Base-by-base conservation (phyloP, 352 stramenopile genomes). In the Globisporangium paddicum region DNA sequence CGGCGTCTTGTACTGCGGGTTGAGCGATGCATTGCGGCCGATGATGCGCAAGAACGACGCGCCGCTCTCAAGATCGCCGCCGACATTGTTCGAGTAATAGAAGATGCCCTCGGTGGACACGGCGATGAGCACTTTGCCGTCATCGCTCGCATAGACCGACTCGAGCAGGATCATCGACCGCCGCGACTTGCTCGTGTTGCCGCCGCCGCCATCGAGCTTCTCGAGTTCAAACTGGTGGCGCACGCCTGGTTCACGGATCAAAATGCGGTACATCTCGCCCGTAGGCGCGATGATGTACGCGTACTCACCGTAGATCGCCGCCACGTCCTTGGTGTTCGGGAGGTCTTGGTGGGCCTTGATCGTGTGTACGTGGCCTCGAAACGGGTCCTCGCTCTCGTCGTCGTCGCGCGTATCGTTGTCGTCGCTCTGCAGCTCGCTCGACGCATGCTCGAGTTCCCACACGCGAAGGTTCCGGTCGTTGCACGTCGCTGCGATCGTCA, bases 71-170 rank as follows among this genome's bases (percentile, higher is more conserved):
- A 48, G 21, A 28, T 61, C 50, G 13, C 65, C 53, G 3, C 47
- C 52, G 5, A 63, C 67, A 16, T 56, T 48, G 26, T 81, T 86
- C 11, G 82, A 76, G 62, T 89, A 90, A 60, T 92, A 92, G 51
- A 92, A 86, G 35, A 88, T 82, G 6, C 80, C 80, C 9, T 92
- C 82, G 0, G 70, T 75, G 16, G 78, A 89, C 28, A 92, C 71
- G 0, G 77, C 75, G 60, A 89, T 67, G 3, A 90, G 57, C 11
- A 72, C 66, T 13, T 76, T 72, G 45, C 80, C 80, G 34, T 92
- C 72, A 49, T 90, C 76, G 50, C 70, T 89, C 32, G 82, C 82
- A 61, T 71, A 75, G 19, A 90, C 65, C 11, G 77, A 86, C 60
- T 89, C 77, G 3, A 92, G 66, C 55, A 90, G 82, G 25, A 86